Conservation (phyloP, 164 flowering plant genomes). For the Vitis rotundifolia region DNA sequence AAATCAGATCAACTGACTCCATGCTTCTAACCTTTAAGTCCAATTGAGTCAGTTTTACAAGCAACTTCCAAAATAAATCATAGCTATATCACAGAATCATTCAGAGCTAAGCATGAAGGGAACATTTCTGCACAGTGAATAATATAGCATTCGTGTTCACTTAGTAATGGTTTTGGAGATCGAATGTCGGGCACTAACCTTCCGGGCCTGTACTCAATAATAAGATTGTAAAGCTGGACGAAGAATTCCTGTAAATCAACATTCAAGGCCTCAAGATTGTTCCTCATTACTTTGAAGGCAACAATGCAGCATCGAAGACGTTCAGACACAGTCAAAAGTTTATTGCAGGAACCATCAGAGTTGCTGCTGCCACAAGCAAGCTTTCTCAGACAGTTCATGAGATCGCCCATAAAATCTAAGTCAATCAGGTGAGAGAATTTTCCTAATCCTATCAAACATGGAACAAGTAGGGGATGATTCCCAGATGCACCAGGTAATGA, state of each 20-base stretch:
- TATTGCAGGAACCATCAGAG: conserved; percentile 32
- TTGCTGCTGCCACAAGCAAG: conserved; percentile 60
- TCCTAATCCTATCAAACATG: conserved; percentile 87
- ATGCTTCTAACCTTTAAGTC: no score
- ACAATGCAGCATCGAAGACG: conserved; percentile 91
- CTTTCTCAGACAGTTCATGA: conserved; percentile 72
- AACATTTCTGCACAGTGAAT: no score
- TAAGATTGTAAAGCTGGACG: conserved; percentile 80
- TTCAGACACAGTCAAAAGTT: conserved; percentile 68
- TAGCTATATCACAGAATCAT: no score
- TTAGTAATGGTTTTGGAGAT: neutral
- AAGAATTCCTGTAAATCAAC: conserved; percentile 89
- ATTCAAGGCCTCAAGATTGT: conserved; percentile 85
- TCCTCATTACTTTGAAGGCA: conserved; percentile 94
- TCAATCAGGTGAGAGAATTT: conserved; percentile 84
- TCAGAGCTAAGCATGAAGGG: no score
- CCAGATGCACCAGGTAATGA: conserved; percentile 32
- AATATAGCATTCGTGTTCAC: no score
- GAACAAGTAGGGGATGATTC: conserved; percentile 69
- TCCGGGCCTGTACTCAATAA: conserved; percentile 82
- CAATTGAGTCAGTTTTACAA: no score
- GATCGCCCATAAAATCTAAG: conserved; percentile 90
- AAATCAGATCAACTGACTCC: no score
- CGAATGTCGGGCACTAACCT: conserved; percentile 51
- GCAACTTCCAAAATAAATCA: no score